phyloP scores from a whole-genome alignment of 306 rosid species.

The Cajanus cajan region DNA sequence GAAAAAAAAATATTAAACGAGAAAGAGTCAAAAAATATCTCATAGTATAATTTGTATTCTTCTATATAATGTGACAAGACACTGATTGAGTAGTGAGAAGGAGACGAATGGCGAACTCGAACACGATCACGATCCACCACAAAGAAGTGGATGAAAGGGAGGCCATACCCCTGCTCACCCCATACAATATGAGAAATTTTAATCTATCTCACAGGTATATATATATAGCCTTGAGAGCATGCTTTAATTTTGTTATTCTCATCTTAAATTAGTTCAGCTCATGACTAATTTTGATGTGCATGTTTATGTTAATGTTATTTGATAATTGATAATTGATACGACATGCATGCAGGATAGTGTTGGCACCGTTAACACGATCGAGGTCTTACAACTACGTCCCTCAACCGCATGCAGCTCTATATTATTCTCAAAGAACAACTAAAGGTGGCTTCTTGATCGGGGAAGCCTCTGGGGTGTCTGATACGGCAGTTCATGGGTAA shows the following conservation, averaged over 20 bases:
- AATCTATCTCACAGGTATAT: not conserved
- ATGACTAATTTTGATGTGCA: not conserved
- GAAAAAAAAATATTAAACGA: no score
- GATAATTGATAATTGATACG: no score
- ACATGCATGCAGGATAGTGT: slow-evolving; percentile 6
- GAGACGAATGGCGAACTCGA: not conserved
- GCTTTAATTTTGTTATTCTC: not conserved
- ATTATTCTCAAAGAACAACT: slow-evolving; percentile 48
- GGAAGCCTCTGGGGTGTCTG: slow-evolving; percentile 50
- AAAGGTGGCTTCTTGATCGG: slow-evolving; percentile 47
- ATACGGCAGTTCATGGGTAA: no score
- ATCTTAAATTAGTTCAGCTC: no score
- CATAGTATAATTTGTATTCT: no score
- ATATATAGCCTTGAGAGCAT: not conserved
- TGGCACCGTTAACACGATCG: slow-evolving; percentile 42
- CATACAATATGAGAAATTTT: not conserved
- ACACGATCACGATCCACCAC: not conserved
- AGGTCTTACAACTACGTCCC: slow-evolving; percentile 47
- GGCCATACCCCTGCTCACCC: not conserved
- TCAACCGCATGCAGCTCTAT: slow-evolving; percentile 46
- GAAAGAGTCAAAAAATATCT: no score
- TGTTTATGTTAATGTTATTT: not conserved
- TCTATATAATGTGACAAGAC: no score
- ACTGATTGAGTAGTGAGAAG: not conserved
- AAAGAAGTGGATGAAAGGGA: not conserved